Conservation (phyloP, 805 yeast species). For the Ogataea minuta region DNA sequence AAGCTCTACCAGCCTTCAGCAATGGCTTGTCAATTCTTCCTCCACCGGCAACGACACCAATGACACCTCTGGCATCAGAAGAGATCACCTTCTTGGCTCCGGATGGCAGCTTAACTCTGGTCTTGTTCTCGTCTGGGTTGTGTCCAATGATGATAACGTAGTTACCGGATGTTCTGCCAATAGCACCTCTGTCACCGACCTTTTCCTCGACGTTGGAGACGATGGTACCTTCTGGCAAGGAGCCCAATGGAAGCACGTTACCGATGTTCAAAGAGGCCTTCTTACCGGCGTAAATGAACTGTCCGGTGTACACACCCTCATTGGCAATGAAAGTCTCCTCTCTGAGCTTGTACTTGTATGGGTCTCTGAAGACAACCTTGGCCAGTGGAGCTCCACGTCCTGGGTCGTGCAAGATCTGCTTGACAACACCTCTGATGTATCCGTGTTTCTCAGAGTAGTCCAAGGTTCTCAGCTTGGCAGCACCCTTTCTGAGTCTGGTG, state of each 20-base stretch:
- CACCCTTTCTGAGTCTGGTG: conserved; percentile 99
- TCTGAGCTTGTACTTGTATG: conserved; percentile 97
- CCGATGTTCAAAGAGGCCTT: conserved; percentile 96
- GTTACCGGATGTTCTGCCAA: conserved; percentile 99
- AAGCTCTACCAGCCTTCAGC: conserved; percentile 99
- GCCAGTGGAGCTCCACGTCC: conserved; percentile 99
- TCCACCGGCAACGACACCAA: conserved; percentile 99
- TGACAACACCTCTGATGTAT: conserved; percentile 98
- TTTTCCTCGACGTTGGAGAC: conserved; percentile 97
- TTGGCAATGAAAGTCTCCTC: conserved; percentile 98
- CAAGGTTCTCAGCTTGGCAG: conserved; percentile 99
- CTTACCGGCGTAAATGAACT: conserved; percentile 98
- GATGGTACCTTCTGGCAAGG: conserved; percentile 99
- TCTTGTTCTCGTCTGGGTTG: conserved; percentile 98
- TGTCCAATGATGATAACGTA: conserved; percentile 98
- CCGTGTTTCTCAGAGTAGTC: conserved; percentile 99
- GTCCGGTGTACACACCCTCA: conserved; percentile 99
- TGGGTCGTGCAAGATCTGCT: conserved; percentile 98
- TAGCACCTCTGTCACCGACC: conserved; percentile 99
- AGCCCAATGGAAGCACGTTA: conserved; percentile 94
- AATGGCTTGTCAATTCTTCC: conserved; percentile 99
- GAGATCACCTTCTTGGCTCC: conserved; percentile 97
- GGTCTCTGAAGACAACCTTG: conserved; percentile 98
- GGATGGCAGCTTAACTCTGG: conserved; percentile 98
- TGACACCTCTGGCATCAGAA: conserved; percentile 98